These are phyloP conservation scores for Novymonas esmeraldas DNA, from an alignment of 208 protist species.

Conservation along the genomic window DNA sequence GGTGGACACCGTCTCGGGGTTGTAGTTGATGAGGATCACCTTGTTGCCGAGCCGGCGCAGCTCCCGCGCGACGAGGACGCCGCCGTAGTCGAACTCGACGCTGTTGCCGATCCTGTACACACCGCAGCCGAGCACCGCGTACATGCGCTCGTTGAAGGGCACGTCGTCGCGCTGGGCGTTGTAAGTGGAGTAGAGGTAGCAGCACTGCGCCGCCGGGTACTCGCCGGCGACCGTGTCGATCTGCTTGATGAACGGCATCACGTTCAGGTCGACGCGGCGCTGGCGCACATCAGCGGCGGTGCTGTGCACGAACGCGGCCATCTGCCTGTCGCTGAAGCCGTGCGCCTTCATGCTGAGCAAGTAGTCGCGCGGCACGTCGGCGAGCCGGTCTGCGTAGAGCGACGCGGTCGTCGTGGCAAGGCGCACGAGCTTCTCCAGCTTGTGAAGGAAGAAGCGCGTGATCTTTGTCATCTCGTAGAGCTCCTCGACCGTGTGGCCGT, in stretches of 20 bases:
- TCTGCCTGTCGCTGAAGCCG: constrained; percentile 96
- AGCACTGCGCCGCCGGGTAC: constrained; percentile 95
- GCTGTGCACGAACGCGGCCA: constrained; percentile 72
- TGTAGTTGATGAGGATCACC: constrained; percentile 99
- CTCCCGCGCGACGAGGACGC: constrained; percentile 94
- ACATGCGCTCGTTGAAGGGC: constrained; percentile 76
- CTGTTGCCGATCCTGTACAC: constrained; percentile 98
- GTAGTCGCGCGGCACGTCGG: constrained; percentile 51
- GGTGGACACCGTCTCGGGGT: constrained; percentile 98
- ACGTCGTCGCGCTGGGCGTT: constrained; percentile 92
- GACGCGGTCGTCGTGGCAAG: constrained; percentile 42
- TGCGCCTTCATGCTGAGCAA: constrained; percentile 87
- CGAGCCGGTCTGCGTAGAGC: constrained; percentile 38
- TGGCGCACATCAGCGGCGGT: constrained; percentile 62
- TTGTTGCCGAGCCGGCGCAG: constrained; percentile 93
- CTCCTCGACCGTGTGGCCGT: constrained; percentile 88
- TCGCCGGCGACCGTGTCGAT: constrained; percentile 98
- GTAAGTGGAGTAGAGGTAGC: constrained; percentile 97
- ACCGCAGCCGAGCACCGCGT: constrained; percentile 96
- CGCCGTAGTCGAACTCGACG: constrained; percentile 99
- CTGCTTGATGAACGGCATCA: constrained; percentile 96
- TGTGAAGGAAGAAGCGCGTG: constrained; percentile 97
- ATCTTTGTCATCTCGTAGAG: constrained; percentile 95
- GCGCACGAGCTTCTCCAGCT: constrained; percentile 91
- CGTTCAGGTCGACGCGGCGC: constrained; percentile 61